These are phyloP conservation scores for Verticillium longisporum DNA, from an alignment of 2,329 filamentous ascomycete species.

Conservation along the genomic window DNA sequence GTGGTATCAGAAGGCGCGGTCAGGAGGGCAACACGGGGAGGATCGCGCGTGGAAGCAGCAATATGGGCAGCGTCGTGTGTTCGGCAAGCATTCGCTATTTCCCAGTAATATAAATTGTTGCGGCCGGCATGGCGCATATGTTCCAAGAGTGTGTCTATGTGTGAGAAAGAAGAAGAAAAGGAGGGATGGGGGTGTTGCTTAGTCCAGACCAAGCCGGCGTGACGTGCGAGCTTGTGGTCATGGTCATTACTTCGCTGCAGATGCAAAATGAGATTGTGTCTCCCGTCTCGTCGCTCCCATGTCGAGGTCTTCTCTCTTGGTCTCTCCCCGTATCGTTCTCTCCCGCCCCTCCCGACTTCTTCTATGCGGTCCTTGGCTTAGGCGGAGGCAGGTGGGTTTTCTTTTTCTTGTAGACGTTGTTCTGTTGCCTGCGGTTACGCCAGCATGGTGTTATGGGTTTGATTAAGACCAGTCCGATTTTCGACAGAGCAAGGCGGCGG, in stretches of 20 bases:
- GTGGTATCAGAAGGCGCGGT: no score
- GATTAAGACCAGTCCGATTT: no score
- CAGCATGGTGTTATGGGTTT: no score
- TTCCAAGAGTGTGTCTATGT: conserved; percentile 40
- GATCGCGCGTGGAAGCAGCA: background rate
- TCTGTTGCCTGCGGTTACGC: no score
- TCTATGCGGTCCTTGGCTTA: no score
- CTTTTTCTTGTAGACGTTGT: no score
- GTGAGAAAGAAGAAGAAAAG: conserved; percentile 5
- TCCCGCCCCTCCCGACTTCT: no score
- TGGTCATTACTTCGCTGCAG: background rate
- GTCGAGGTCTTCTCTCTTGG: no score
- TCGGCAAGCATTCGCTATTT: background rate
- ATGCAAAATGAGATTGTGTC: background rate
- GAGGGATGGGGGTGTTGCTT: background rate
- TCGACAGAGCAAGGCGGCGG: background rate
- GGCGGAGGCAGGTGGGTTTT: no score
- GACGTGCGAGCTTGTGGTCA: background rate
- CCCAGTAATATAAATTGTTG: background rate
- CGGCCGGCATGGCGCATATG: background rate
- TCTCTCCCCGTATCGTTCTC: no score
- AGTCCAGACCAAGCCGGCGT: background rate
- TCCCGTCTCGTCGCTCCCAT: background rate
- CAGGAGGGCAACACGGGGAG: background rate
- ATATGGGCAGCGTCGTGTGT: background rate